Evolutionary conservation across 2,329 filamentous ascomycete genomes (phyloP), one percentile per base, ranked within the genome.

Genomic region (Colletotrichum tanaceti): DNA sequence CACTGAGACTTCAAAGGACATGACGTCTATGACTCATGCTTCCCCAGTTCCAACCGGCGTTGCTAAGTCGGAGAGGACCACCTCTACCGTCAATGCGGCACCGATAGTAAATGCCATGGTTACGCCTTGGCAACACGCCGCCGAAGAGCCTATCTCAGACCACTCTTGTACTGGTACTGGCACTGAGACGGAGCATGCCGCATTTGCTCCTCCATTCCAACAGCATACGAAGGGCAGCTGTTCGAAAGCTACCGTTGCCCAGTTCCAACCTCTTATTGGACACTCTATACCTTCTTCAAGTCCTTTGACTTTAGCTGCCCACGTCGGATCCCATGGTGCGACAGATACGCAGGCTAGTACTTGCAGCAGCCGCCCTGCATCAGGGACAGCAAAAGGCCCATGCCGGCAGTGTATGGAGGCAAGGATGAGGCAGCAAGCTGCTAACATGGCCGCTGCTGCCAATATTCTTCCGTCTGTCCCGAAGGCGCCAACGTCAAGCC

Each of bases 401-500:
- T 71, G 70, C 57, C 58, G 62, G 18, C 58, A 71, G 28, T 71
- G 70, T 46, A 16, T 71, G 38, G 62, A 71, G 47, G 70, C 63
- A 10, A 63, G 63, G 38, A 35, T 71, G 20, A 54, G 70, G 38
- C 62, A 63, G 28, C 66, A 70, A 46, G 70, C 68, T 22, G 68
- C 67, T 6, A 53, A 22, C 28, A 49, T 70, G 32, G 55, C n/a
- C 11, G 43, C 47, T 10, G 43, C 53, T 18, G 53, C 53, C 13
- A 38, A 43, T 20, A 46, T 18, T 16, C 18, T 70, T n/a, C 18
- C 49, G 18, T 20, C 58, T 10, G 24, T 13, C 13, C 16, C 22
- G 4, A 58, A 41, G 4, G 28, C 44, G 11, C n/a, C 57, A 11
- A 18, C 35, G 5, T 6, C 49, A 6, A 52, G 16, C 18, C 66